These are phyloP conservation scores for Salix brachista DNA, from an alignment of 345 rosid species.

Conservation along the genomic window DNA sequence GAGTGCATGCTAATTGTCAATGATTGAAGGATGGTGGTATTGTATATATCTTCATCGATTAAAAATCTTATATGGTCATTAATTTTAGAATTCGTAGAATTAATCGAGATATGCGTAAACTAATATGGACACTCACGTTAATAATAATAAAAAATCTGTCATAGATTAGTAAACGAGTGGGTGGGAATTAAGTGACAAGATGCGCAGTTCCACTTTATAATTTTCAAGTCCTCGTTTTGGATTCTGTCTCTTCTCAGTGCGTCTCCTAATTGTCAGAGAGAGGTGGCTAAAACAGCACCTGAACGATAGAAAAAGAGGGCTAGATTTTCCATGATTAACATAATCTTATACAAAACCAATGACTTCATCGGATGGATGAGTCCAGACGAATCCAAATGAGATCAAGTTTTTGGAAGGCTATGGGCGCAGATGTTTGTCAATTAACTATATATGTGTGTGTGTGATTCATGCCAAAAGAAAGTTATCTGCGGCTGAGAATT, in stretches of 20 bases:
- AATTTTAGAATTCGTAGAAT: too few species aligned
- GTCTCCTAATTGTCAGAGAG: slow-evolving; percentile 55
- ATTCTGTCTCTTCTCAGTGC: slow-evolving; percentile 29
- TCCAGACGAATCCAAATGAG: slow-evolving; percentile 17
- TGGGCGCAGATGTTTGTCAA: too few species aligned
- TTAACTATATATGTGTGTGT: too few species aligned
- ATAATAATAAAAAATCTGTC: neutral
- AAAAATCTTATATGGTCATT: neutral
- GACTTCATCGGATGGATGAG: slow-evolving; percentile 22
- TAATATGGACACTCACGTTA: too few species aligned
- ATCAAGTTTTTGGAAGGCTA: slow-evolving; percentile 28
- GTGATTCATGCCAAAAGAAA: too few species aligned
- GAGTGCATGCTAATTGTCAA: slow-evolving; percentile 30
- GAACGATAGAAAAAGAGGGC: neutral
- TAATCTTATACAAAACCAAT: slow-evolving; percentile 25
- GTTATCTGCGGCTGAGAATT: too few species aligned
- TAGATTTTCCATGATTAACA: neutral
- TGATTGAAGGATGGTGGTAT: slow-evolving; percentile 43
- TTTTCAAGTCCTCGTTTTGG: neutral
- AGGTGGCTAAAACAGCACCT: slow-evolving; percentile 41
- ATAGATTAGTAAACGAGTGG: slow-evolving; percentile 32
- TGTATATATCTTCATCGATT: slow-evolving; percentile 18
- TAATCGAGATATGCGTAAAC: too few species aligned
- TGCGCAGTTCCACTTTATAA: neutral
- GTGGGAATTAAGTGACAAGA: slow-evolving; percentile 37